phyloP scores from a whole-genome alignment of 441 rosid genomes.

The Raphanus hybrid region DNA sequence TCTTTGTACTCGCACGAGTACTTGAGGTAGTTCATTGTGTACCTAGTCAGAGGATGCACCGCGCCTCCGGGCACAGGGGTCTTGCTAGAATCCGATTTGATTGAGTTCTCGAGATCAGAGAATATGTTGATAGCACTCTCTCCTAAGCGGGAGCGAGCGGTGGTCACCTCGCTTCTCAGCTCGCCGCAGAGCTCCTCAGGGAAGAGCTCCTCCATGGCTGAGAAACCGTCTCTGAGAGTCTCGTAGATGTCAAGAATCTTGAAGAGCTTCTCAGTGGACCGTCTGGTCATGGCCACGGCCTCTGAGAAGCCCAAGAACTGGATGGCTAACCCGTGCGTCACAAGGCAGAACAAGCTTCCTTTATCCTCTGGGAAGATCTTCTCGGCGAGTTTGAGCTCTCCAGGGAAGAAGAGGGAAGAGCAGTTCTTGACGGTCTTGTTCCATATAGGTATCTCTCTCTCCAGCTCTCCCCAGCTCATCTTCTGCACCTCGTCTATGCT shows the following conservation, averaged over 20 bases:
- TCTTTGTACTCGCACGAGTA: slow-evolving; percentile 76
- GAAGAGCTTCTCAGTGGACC: slow-evolving; percentile 80
- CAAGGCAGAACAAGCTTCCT: slow-evolving; percentile 53
- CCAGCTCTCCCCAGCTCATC: slow-evolving; percentile 78
- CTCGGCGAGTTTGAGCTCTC: slow-evolving; percentile 61
- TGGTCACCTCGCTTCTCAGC: slow-evolving; percentile 57
- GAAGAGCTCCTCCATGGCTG: slow-evolving; percentile 49
- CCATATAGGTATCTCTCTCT: slow-evolving; percentile 78
- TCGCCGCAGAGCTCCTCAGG: slow-evolving; percentile 51
- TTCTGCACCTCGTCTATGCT: slow-evolving; percentile 85
- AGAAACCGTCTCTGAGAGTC: slow-evolving; percentile 60
- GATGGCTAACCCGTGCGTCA: slow-evolving; percentile 56
- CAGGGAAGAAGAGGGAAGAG: slow-evolving; percentile 53
- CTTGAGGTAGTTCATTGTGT: slow-evolving; percentile 86
- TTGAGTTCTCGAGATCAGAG: slow-evolving; percentile 77
- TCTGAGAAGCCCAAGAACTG: slow-evolving; percentile 78
- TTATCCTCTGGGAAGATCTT: slow-evolving; percentile 51
- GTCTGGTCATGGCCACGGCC: slow-evolving; percentile 72
- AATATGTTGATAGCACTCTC: slow-evolving; percentile 74
- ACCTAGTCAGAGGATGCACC: slow-evolving; percentile 87
- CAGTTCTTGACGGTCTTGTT: slow-evolving; percentile 63
- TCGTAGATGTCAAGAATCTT: slow-evolving; percentile 86
- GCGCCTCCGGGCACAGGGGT: slow-evolving; percentile 89
- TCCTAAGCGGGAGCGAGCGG: slow-evolving; percentile 64
- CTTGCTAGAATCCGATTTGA: slow-evolving; percentile 69